These are phyloP conservation scores for Exophiala lecanii-corni DNA, from an alignment of 2,329 filamentous ascomycete genomes.

Conservation along the genomic window DNA sequence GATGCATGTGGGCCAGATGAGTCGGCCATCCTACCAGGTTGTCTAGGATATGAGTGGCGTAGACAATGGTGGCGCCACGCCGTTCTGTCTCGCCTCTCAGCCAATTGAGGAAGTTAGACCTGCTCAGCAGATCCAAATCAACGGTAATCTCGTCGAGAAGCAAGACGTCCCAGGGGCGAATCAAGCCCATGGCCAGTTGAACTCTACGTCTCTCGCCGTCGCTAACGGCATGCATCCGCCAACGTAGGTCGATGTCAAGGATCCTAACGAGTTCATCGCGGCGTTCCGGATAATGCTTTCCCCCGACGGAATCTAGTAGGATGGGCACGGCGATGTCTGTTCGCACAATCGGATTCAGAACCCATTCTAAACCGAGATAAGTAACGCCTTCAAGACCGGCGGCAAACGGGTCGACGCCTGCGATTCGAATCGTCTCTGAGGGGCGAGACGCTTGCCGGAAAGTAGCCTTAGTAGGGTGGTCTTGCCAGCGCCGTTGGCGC, in stretches of 20 bases:
- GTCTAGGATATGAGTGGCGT: constrained; percentile 95
- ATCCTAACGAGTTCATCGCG: constrained; percentile 83
- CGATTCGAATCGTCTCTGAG: constrained; percentile 66
- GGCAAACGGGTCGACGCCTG: constrained; percentile 86
- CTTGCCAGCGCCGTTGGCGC: constrained; percentile 93
- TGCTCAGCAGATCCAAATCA: constrained; percentile 81
- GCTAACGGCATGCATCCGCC: constrained; percentile 94
- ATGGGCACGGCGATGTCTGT: constrained; percentile 90
- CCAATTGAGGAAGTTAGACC: constrained; percentile 80
- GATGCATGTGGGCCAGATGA: constrained; percentile 91
- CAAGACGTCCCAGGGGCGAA: constrained; percentile 86
- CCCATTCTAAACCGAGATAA: constrained; percentile 96
- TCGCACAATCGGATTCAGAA: constrained; percentile 91
- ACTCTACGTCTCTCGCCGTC: constrained; percentile 90
- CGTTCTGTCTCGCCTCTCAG: constrained; percentile 80
- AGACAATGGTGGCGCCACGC: constrained; percentile 84
- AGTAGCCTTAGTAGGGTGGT: constrained; percentile 92
- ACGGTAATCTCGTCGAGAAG: constrained; percentile 96
- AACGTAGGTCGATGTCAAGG: constrained; percentile 83
- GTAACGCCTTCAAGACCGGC: constrained; percentile 87
- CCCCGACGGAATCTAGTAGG: constrained; percentile 78
- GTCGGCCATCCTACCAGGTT: constrained; percentile 93
- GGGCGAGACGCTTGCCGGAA: constrained; percentile 89
- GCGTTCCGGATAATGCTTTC: constrained; percentile 73
- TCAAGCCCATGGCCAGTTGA: constrained; percentile 90